A percentile compares a stretch with the other conserved stretches of the same genome.
phyloP scores from a whole-genome alignment of 495 filamentous ascomycete species.

The Xylaria sp. region DNA sequence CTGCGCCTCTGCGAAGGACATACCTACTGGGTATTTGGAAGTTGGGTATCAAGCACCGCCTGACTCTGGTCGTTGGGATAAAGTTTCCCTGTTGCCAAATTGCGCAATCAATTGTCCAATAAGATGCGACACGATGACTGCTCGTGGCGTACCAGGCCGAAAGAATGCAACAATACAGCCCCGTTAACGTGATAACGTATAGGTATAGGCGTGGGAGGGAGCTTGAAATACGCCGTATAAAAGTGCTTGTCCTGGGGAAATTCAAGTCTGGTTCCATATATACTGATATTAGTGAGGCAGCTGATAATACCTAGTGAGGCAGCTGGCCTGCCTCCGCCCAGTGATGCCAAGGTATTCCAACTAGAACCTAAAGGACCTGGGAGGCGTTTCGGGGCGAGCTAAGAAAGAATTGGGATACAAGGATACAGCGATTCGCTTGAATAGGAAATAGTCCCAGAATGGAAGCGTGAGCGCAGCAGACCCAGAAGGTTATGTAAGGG shows the following conservation, averaged over 20 bases:
- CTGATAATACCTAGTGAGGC: background rate
- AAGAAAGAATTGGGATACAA: background rate
- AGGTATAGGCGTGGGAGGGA: background rate
- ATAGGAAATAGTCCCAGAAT: slow-evolving; percentile 15
- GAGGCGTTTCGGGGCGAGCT: background rate
- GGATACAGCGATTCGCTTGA: slow-evolving; percentile 1
- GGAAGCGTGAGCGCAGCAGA: background rate
- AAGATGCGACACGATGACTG: background rate
- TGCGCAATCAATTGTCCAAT: slow-evolving; percentile 1
- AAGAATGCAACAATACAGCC: background rate
- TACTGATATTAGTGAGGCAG: background rate
- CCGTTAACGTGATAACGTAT: background rate
- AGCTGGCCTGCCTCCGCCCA: background rate
- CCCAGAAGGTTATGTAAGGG: background rate
- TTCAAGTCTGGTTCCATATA: background rate
- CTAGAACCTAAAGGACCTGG: background rate
- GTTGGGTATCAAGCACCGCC: background rate
- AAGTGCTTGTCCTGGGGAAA: background rate
- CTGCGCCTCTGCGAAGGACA: slow-evolving; percentile 14
- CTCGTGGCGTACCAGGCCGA: background rate
- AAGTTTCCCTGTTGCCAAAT: background rate
- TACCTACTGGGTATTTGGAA: background rate
- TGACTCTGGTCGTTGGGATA: slow-evolving; percentile 15
- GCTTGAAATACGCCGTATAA: slow-evolving; percentile 11
- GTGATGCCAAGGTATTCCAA: background rate